Conservation (phyloP, 2,329 filamentous ascomycete species). For the Aspergillus sp. region DNA sequence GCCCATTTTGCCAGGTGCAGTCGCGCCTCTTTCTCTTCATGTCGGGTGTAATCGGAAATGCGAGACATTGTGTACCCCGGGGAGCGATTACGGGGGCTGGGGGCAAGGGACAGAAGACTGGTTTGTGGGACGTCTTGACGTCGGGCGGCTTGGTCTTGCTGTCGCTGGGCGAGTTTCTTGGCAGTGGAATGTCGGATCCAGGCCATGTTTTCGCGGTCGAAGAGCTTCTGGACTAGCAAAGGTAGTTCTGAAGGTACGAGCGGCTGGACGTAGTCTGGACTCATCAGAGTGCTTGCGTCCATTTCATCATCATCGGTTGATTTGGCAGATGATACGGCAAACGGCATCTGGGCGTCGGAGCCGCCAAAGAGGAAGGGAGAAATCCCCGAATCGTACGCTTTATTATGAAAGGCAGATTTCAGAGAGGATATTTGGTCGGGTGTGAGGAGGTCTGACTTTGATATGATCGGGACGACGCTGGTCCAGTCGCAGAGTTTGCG, state of each 20-base stretch:
- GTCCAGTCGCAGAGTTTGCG: conserved; percentile 67
- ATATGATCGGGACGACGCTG: conserved; percentile 80
- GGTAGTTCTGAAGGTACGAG: conserved; percentile 72
- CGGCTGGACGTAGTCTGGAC: conserved; percentile 81
- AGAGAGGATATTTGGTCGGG: conserved; percentile 54
- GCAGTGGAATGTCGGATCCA: conserved; percentile 81
- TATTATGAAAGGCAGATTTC: conserved; percentile 52
- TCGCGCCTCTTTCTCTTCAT: conserved; percentile 61
- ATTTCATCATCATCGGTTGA: conserved; percentile 75
- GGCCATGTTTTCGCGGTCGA: conserved; percentile 72
- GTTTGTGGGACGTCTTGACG: neutral
- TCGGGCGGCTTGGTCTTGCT: conserved; percentile 35
- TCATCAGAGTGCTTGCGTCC: conserved; percentile 93
- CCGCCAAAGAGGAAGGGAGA: conserved; percentile 65
- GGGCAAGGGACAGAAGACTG: conserved; percentile 27
- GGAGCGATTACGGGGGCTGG: conserved; percentile 25
- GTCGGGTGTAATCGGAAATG: conserved; percentile 57
- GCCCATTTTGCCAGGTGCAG: conserved; percentile 81
- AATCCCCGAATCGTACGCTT: conserved; percentile 49
- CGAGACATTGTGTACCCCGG: conserved; percentile 60
- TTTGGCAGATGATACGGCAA: conserved; percentile 72
- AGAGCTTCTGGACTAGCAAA: conserved; percentile 67
- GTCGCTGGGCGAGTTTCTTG: conserved; percentile 75
- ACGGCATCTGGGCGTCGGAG: conserved; percentile 51
- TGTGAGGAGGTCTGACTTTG: conserved; percentile 69